Percentiles rank a stretch among this genome's conserved stretches.
Conservation (phyloP, 768 basidiomycete species). For the Boletus bicolor region DNA sequence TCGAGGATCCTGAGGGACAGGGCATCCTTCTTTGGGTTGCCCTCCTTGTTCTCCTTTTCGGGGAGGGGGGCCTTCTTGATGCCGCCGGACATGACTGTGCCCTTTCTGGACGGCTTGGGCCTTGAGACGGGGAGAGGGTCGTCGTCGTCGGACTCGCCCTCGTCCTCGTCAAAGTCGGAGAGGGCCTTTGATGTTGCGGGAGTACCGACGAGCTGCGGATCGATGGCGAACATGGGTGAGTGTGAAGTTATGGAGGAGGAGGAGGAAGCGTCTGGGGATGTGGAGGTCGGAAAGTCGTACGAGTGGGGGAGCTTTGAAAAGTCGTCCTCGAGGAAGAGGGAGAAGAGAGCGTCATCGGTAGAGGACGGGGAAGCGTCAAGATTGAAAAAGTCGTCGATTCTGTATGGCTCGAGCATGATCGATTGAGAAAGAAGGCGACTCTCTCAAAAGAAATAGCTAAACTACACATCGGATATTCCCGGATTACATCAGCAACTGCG, state of each 20-base stretch:
- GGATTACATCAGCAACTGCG: slow-evolving; percentile 11
- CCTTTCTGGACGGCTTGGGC: slow-evolving; percentile 54
- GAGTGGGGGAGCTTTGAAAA: slow-evolving; percentile 30
- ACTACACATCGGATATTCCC: slow-evolving; percentile 6
- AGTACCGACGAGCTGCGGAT: slow-evolving; percentile 74
- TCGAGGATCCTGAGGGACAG: slow-evolving; percentile 22
- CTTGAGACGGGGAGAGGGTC: slow-evolving; percentile 27
- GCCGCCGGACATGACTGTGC: slow-evolving; percentile 72
- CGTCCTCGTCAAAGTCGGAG: slow-evolving; percentile 43
- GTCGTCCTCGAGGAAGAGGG: slow-evolving; percentile 47
- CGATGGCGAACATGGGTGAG: slow-evolving; percentile 48
- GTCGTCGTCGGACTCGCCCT: slow-evolving; percentile 34
- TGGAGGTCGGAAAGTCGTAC: slow-evolving; percentile 28
- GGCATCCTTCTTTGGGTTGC: slow-evolving; percentile 28
- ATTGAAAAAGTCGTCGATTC: slow-evolving; percentile 62
- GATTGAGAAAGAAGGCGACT: too few species aligned
- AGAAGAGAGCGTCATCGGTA: slow-evolving; percentile 37
- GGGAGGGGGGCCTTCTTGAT: slow-evolving; percentile 55
- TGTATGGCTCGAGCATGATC: slow-evolving; percentile 23
- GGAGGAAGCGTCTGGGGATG: slow-evolving; percentile 15
- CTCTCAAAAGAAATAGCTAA: too few species aligned
- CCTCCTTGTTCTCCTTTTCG: slow-evolving; percentile 33
- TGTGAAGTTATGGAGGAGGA: slow-evolving; percentile 20
- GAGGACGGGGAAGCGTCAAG: slow-evolving; percentile 48
- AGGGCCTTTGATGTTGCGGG: slow-evolving; percentile 45